These are phyloP conservation scores for Rhizopus microsporus DNA, from an alignment of 371 early-diverging fungal genomes.

Conservation along the genomic window DNA sequence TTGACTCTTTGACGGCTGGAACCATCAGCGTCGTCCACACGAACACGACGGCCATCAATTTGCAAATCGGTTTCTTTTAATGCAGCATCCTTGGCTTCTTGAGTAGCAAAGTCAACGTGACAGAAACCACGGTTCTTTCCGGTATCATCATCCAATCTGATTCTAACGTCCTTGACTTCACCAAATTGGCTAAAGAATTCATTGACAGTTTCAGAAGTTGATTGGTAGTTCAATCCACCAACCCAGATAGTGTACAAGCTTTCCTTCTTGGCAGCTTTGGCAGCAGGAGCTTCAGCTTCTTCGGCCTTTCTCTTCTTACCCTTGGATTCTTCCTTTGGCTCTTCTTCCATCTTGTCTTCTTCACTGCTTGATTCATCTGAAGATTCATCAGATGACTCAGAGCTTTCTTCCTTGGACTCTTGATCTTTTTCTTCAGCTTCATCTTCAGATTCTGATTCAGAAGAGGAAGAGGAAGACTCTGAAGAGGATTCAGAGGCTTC, in stretches of 20 bases:
- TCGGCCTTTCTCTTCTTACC: conserved; percentile 47
- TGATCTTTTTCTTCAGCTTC: conserved; percentile 40
- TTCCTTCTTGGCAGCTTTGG: conserved; percentile 57
- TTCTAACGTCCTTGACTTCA: conserved; percentile 39
- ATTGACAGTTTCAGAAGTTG: conserved; percentile 60
- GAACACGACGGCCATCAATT: conserved; percentile 66
- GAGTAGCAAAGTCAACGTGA: conserved; percentile 66
- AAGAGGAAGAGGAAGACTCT: neutral
- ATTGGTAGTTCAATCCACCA: conserved; percentile 67
- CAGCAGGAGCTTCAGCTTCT: conserved; percentile 30
- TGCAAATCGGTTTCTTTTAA: conserved; percentile 60
- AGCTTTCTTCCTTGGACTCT: conserved; percentile 19
- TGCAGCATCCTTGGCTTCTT: conserved; percentile 64
- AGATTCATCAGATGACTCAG: neutral
- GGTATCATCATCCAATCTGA: conserved; percentile 52
- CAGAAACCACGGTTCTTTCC: conserved; percentile 73
- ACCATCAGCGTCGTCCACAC: conserved; percentile 50
- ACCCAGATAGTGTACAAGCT: conserved; percentile 52
- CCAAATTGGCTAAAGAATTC: conserved; percentile 59
- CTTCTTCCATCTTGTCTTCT: neutral
- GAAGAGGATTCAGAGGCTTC: neutral
- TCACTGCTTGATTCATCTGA: conserved; percentile 6
- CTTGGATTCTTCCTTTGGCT: conserved; percentile 8
- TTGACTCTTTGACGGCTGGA: conserved; percentile 20
- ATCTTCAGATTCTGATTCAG: conserved; percentile 3